Conservation (phyloP, 169 alveolate species). For the Plasmodium knowlesi region DNA sequence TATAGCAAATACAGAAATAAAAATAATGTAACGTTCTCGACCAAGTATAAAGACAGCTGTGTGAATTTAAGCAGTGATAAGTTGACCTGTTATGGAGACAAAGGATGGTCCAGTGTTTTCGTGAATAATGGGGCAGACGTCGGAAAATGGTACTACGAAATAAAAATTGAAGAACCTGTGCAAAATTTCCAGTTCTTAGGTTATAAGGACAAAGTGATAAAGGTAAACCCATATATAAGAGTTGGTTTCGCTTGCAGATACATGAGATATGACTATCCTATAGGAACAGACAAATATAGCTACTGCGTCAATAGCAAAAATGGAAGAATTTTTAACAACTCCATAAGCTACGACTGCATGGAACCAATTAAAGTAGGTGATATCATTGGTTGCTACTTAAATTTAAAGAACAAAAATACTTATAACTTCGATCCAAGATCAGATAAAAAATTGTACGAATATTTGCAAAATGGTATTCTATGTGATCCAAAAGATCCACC, state of each 20-base stretch:
- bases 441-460: slow-evolving; percentile 85
- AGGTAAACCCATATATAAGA: slow-evolving; percentile 72
- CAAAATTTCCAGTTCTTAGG: slow-evolving; percentile 60
- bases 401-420: slow-evolving; percentile 75
- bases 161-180: slow-evolving; percentile 71
- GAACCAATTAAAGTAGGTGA: slow-evolving; percentile 77
- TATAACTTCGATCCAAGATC: slow-evolving; percentile 86
- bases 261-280: slow-evolving; percentile 87
- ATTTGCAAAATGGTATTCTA: slow-evolving; percentile 86
- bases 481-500: slow-evolving; percentile 89
- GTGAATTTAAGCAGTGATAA: slow-evolving; percentile 48
- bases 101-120: slow-evolving; percentile 76
- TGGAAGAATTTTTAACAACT: slow-evolving; percentile 75
- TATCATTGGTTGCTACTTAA: slow-evolving; percentile 82
- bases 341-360: slow-evolving; percentile 77
- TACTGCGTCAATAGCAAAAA: slow-evolving; percentile 74
- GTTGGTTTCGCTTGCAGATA: slow-evolving; percentile 92
- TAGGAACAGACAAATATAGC: slow-evolving; percentile 82
- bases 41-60: slow-evolving; percentile 67
- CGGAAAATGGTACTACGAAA: slow-evolving; percentile 83
- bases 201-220: slow-evolving; percentile 22
- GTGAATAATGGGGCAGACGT: slow-evolving; percentile 63
- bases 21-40: slow-evolving; percentile 64
- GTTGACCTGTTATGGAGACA: slow-evolving; percentile 74
- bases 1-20: slow-evolving; percentile 43